Evolutionary conservation across 139 green algal species (phyloP), one percentile per base, ranked within the genome.

Genomic region (Chlorella vulgaris): DNA sequence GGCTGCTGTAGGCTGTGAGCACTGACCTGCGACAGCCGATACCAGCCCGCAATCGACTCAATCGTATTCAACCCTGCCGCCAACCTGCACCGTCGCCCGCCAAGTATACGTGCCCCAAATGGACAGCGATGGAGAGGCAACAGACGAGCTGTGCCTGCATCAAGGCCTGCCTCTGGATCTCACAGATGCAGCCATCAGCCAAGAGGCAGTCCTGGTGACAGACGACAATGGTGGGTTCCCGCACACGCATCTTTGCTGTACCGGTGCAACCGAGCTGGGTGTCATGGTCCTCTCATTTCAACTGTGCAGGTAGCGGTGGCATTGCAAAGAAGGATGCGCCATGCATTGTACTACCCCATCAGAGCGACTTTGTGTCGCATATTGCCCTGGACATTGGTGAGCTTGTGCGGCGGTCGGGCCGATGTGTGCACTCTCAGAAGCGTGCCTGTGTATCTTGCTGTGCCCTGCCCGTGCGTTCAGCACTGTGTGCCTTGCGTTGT

Each of bases 371-470:
- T 80, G 90, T 98, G 7, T 88, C 76, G 10, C 96, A 98, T 75
- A 98, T 99, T 58, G 96, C 96, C 0, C 69, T 99, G 5, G 96
- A 98, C 88, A 97, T 98, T 68, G 96, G 74, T 81, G 36, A 1
- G 70, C 42, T 29, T n/a, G n/a, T n/a, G 65, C 15, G 4, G n/a
- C 47, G 18, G 8, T 43, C 18, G 29, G 62, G 31, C 31, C 26
- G 4, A 6, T 10, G 42, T 40, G 6, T 51, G 31, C 13, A 15
- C 63, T 28, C 7, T 33, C 43, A 43, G 31, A 29, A 19, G 19
- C 7, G 10, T 40, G 47, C 47, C 15, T 58, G 47, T n/a, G n/a
- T n/a, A n/a, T n/a, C n/a, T n/a, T n/a, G n/a, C n/a, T n/a, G n/a
- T n/a, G n/a, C n/a, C n/a, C n/a, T n/a, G n/a, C n/a, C n/a, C n/a